These are phyloP conservation scores for Paramarasmius palmivorus DNA, from an alignment of 1,284 basidiomycete species.

Conservation along the genomic window DNA sequence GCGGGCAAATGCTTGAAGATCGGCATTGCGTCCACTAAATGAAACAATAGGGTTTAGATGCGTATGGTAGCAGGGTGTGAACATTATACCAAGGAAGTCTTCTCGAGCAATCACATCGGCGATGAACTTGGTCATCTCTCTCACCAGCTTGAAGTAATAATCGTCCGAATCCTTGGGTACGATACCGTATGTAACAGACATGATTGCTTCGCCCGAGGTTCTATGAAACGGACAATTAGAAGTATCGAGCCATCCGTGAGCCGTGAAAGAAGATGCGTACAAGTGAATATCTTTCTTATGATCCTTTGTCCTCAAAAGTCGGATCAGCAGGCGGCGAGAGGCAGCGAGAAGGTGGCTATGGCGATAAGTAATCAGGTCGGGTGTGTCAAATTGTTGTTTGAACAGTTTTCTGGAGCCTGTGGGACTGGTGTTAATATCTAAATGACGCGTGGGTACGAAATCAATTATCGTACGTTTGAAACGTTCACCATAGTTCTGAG, in stretches of 20 bases:
- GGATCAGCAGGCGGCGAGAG: neutral
- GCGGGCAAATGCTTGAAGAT: constrained; percentile 29
- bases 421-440: neutral
- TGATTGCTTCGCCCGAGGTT: neutral
- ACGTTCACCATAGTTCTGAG: constrained; percentile 7
- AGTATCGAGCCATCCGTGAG: neutral
- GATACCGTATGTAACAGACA: neutral
- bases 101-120: too few species aligned
- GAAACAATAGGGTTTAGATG: neutral
- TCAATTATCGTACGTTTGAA: neutral
- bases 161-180: too few species aligned
- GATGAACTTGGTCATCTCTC: too few species aligned
- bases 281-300: neutral
- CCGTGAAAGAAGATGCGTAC: neutral
- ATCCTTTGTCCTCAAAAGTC: neutral
- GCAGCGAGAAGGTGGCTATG: neutral
- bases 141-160: too few species aligned
- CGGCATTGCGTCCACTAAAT: constrained; percentile 22
- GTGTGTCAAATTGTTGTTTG: neutral
- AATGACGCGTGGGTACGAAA: neutral
- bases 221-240: too few species aligned
- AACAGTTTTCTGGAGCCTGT: neutral
- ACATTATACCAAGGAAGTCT: neutral
- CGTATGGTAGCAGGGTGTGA: neutral
- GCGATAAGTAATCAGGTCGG: too few species aligned